phyloP scores from a whole-genome alignment of 345 rosid species.

The Euphorbia lathyris region DNA sequence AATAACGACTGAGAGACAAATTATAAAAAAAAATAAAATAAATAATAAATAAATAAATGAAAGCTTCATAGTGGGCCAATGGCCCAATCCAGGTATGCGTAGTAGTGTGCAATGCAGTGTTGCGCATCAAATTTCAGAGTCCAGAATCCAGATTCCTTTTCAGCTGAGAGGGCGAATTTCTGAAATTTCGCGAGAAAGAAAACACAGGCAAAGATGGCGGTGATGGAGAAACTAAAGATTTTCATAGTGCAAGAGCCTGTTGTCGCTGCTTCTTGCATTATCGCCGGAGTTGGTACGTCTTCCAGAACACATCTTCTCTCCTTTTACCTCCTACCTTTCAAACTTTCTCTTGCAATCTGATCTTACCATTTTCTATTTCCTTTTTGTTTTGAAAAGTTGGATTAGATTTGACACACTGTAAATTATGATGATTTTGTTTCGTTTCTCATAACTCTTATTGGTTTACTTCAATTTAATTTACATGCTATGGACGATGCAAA shows the following conservation, averaged over 20 bases:
- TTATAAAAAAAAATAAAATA: too few species aligned
- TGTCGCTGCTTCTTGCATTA: constrained; percentile 81
- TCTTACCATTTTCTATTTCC: background rate
- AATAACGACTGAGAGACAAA: too few species aligned
- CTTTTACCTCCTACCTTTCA: background rate
- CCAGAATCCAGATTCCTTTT: background rate
- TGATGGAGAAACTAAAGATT: constrained; percentile 79
- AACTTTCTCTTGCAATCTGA: background rate
- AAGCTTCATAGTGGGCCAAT: background rate
- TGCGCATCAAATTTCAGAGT: too few species aligned
- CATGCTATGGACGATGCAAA: background rate
- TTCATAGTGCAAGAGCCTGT: constrained; percentile 91
- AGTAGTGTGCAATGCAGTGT: too few species aligned
- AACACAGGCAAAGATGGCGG: constrained; percentile 44
- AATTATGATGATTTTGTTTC: background rate
- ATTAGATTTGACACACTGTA: background rate
- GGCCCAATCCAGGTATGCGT: background rate
- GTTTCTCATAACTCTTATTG: too few species aligned
- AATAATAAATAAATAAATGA: too few species aligned
- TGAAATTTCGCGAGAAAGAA: constrained; percentile 11
- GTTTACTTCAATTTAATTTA: background rate
- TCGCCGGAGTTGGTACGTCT: constrained; percentile 70
- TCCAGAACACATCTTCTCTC: background rate
- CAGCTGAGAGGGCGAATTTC: background rate
- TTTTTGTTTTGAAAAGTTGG: background rate